Evolutionary conservation across 1,139 yeast genomes (phyloP).

Genomic region (Fermentozyma sake): DNA sequence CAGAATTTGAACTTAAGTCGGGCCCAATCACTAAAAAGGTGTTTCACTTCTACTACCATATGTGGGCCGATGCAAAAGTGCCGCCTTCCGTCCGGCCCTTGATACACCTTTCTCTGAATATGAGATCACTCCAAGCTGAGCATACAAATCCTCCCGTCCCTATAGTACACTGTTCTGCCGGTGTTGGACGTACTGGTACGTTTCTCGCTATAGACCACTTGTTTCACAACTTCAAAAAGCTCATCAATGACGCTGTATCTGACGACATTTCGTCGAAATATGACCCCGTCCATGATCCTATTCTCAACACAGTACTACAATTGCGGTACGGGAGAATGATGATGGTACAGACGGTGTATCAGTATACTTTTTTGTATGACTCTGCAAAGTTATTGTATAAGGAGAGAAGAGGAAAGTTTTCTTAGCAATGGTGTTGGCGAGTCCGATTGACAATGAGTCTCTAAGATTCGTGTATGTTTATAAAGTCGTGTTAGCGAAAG

Average conservation of each 20-base stretch:
- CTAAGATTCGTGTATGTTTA: too few relatives aligned
- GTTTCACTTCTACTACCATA: slow-evolving; percentile 47
- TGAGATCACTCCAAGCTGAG: slow-evolving; percentile 13
- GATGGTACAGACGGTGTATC: slow-evolving; percentile 65
- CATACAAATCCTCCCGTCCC: slow-evolving; percentile 21
- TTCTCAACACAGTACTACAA: slow-evolving; percentile 32
- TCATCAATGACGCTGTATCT: slow-evolving; percentile 3
- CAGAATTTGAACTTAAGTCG: slow-evolving; percentile 23
- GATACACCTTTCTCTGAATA: slow-evolving; percentile 21
- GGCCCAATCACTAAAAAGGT: slow-evolving; percentile 32
- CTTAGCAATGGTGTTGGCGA: too few relatives aligned
- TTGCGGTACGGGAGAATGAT: slow-evolving; percentile 54
- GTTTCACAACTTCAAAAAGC: slow-evolving; percentile 20
- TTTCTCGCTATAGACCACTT: slow-evolving; percentile 65
- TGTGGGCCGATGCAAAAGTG: slow-evolving; percentile 55
- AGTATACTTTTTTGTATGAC: slow-evolving; percentile 47
- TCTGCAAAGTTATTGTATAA: slow-evolving; percentile 9
- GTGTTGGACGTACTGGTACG: slow-evolving; percentile 82
- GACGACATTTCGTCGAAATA: slow-evolving; percentile 3
- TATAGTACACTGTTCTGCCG: slow-evolving; percentile 77
- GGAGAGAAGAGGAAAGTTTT: too few relatives aligned
- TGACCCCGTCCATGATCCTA: slow-evolving; percentile 18
- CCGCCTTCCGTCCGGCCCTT: slow-evolving; percentile 44
- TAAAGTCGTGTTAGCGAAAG: too few relatives aligned
- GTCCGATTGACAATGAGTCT: too few relatives aligned